A percentile compares a stretch with the other conserved stretches of the same genome.
These are phyloP conservation scores for Diaporthe nobilis DNA, from an alignment of 2,329 filamentous ascomycete genomes.

Conservation along the genomic window DNA sequence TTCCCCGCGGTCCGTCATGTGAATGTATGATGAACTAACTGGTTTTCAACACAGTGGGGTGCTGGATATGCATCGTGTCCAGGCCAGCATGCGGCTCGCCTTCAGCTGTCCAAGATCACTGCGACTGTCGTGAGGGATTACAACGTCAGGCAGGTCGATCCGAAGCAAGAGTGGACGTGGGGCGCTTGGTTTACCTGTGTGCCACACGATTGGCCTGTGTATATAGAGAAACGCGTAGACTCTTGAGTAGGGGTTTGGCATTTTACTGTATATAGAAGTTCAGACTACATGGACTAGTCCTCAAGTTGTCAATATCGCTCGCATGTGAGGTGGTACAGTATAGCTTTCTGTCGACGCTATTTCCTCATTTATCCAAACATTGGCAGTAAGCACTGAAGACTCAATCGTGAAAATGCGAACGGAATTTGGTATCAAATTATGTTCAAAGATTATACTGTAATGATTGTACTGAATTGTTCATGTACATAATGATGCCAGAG, in stretches of 20 bases:
- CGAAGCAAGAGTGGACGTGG: slow-evolving; percentile 42
- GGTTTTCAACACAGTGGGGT: slow-evolving; percentile 35
- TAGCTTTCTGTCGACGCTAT: background rate
- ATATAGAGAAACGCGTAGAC: slow-evolving; percentile 35
- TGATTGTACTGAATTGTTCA: background rate
- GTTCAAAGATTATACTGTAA: background rate
- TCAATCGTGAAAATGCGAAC: background rate
- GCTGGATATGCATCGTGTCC: slow-evolving; percentile 42
- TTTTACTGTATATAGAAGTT: background rate
- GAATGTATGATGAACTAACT: background rate
- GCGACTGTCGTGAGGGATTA: slow-evolving; percentile 44
- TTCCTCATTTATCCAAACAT: background rate
- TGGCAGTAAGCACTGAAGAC: too few species aligned
- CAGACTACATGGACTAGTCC: background rate
- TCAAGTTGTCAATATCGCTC: background rate
- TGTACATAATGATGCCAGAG: background rate
- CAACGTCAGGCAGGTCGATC: slow-evolving; percentile 42
- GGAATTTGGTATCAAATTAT: background rate
- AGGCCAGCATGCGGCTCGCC: slow-evolving; percentile 42
- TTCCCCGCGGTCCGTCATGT: background rate
- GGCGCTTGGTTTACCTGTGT: slow-evolving; percentile 40
- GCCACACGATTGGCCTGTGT: slow-evolving; percentile 43
- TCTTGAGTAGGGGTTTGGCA: background rate
- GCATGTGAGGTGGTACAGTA: background rate
- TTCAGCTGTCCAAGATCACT: slow-evolving; percentile 43